phyloP scores from a whole-genome alignment of 2,329 filamentous ascomycete species.

The Neonectria ditissima region DNA sequence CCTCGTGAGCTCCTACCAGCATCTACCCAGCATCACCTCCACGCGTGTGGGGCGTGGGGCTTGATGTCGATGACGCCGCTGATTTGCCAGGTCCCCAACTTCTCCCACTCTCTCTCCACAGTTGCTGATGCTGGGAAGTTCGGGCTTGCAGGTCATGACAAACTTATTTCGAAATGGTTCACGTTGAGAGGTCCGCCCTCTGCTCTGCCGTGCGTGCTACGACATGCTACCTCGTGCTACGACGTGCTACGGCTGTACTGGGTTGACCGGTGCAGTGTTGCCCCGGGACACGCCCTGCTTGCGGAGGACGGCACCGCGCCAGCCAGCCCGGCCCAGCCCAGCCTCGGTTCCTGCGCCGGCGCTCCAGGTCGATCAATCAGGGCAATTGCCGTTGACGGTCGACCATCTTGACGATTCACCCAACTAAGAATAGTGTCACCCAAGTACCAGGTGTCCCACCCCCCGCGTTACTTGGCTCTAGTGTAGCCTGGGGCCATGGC shows the following conservation, averaged over 20 bases:
- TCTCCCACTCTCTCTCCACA: constrained; percentile 47
- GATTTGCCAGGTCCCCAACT: constrained; percentile 42
- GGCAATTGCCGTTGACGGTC: constrained; percentile 19
- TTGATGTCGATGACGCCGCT: constrained; percentile 34
- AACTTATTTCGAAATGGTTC: constrained; percentile 45
- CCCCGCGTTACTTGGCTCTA: constrained; percentile 41
- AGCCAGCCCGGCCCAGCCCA: too few relatives aligned
- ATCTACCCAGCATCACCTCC: constrained; percentile 40
- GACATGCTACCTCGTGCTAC: too few relatives aligned
- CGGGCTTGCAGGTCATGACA: constrained; percentile 43
- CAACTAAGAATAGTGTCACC: constrained; percentile 43
- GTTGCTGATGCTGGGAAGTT: constrained; percentile 42
- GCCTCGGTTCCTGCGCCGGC: constrained; percentile 34
- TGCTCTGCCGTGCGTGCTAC: not conserved
- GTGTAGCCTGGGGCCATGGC: constrained; percentile 12
- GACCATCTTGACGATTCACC: constrained; percentile 40
- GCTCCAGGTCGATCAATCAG: not conserved
- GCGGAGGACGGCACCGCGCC: not conserved
- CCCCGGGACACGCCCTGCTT: constrained; percentile 3
- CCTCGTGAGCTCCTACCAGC: constrained; percentile 40
- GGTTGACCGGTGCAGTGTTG: not conserved
- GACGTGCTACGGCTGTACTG: too few relatives aligned
- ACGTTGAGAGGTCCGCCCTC: constrained; percentile 36
- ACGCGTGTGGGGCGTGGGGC: constrained; percentile 46
- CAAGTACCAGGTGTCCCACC: constrained; percentile 23